phyloP scores from a whole-genome alignment of 2,329 filamentous ascomycete genomes.

The Monilinia fructigena region DNA sequence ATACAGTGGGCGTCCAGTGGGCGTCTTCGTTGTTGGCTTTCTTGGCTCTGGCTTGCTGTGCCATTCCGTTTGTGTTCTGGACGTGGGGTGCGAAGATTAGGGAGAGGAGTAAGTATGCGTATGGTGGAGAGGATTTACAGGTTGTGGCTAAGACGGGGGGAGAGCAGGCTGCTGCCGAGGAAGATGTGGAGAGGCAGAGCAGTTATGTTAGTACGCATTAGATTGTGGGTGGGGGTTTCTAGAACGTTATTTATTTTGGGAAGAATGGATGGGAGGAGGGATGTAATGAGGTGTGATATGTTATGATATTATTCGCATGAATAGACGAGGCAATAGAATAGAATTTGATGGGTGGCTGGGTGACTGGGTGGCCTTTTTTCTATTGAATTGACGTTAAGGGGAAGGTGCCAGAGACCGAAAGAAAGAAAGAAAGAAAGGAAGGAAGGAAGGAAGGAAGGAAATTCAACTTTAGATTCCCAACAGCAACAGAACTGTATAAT shows the following conservation, averaged over 20 bases:
- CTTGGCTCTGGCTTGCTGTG: conserved; percentile 73
- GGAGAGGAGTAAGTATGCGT: conserved; percentile 69
- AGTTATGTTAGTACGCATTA: conserved; percentile 36
- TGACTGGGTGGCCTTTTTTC: no score
- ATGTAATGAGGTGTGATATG: no score
- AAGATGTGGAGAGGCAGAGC: conserved; percentile 32
- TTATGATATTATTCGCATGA: neutral
- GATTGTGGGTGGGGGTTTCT: no score
- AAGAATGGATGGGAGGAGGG: no score
- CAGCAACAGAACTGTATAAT: no score
- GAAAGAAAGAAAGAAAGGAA: no score
- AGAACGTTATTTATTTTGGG: neutral
- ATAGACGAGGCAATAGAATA: neutral
- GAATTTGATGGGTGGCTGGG: no score
- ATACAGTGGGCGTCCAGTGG: conserved; percentile 76
- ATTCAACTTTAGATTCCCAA: no score
- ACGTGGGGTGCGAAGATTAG: conserved; percentile 71
- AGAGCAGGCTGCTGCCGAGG: conserved; percentile 23
- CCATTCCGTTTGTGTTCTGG: conserved; percentile 82
- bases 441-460: no score
- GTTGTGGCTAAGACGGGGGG: conserved; percentile 23
- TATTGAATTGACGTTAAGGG: no score
- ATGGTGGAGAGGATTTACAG: conserved; percentile 56
- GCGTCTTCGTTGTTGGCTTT: conserved; percentile 71
- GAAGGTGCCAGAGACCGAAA: no score